Evolutionary conservation across 169 alveolate species (phyloP).

Genomic region (Pseudocohnilembus persalinus): DNA sequence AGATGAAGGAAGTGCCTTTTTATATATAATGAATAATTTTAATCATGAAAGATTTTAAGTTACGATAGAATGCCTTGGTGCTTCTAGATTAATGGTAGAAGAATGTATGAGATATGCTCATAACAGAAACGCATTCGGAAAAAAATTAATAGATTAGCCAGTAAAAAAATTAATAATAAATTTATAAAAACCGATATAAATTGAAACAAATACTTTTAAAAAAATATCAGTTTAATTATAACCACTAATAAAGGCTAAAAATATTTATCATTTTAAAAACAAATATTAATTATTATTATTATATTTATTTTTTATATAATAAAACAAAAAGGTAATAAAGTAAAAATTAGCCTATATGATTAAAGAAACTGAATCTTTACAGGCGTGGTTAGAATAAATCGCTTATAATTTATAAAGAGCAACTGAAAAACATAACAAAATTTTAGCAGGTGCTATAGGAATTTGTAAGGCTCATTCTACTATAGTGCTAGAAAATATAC

Average conservation of each 20-base stretch:
- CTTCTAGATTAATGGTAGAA: slow-evolving; percentile 49
- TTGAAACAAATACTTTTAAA: no score
- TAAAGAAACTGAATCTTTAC: slow-evolving; percentile 40
- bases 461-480: not conserved
- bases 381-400: not conserved
- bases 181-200: no score
- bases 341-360: slow-evolving; percentile 51
- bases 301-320: no score
- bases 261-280: not conserved
- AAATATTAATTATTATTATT: no score
- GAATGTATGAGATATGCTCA: slow-evolving; percentile 31
- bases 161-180: slow-evolving; percentile 22
- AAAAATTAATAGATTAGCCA: slow-evolving; percentile 44
- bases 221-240: no score
- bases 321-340: slow-evolving; percentile 35
- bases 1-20: slow-evolving; percentile 37
- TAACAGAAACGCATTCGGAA: slow-evolving; percentile 45
- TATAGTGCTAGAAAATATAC: not conserved
- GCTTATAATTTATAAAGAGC: not conserved
- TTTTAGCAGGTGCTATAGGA: not conserved
- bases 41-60: slow-evolving; percentile 51
- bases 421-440: not conserved
- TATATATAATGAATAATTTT: slow-evolving; percentile 46
- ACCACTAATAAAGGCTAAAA: not conserved
- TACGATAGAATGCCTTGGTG: slow-evolving; percentile 41